Percentiles rank a stretch among this genome's conserved stretches.
These are phyloP conservation scores for Sporothrix inflata DNA, from an alignment of 2,329 filamentous ascomycete species.

Conservation along the genomic window DNA sequence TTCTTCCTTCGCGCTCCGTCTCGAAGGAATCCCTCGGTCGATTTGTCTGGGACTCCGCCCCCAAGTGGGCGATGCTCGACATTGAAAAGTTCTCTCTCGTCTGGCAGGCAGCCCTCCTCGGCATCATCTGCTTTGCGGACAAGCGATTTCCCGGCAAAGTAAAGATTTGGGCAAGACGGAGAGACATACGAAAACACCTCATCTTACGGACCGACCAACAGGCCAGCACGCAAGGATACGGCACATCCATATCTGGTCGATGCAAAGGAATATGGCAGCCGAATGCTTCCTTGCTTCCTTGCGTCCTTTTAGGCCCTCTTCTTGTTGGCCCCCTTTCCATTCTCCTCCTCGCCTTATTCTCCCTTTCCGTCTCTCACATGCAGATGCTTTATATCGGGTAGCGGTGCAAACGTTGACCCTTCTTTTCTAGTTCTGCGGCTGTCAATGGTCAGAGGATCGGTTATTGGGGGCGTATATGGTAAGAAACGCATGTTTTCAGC, in stretches of 20 bases:
- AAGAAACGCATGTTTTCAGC: not conserved
- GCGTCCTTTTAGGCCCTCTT: not conserved
- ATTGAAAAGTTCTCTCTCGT: not conserved
- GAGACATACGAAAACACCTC: no score
- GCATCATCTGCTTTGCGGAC: not conserved
- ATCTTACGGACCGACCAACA: not conserved
- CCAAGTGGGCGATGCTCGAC: not conserved
- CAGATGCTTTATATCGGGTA: not conserved
- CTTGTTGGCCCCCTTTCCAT: not conserved
- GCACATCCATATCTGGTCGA: not conserved
- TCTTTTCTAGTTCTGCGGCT: not conserved
- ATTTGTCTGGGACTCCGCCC: conserved; percentile 12
- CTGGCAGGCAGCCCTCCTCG: not conserved
- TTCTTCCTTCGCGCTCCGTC: not conserved
- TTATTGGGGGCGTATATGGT: not conserved
- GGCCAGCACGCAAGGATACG: not conserved
- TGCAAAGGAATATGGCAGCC: not conserved
- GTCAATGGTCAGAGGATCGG: not conserved
- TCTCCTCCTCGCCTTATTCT: not conserved
- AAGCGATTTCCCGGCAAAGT: not conserved
- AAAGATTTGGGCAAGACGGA: not conserved
- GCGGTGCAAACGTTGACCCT: not conserved
- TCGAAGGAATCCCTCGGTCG: not conserved
- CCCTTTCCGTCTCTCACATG: conserved; percentile 1
- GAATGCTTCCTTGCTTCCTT: not conserved